These are phyloP conservation scores for Didymella sp. DNA, from an alignment of 2,329 filamentous ascomycete genomes.

Conservation along the genomic window DNA sequence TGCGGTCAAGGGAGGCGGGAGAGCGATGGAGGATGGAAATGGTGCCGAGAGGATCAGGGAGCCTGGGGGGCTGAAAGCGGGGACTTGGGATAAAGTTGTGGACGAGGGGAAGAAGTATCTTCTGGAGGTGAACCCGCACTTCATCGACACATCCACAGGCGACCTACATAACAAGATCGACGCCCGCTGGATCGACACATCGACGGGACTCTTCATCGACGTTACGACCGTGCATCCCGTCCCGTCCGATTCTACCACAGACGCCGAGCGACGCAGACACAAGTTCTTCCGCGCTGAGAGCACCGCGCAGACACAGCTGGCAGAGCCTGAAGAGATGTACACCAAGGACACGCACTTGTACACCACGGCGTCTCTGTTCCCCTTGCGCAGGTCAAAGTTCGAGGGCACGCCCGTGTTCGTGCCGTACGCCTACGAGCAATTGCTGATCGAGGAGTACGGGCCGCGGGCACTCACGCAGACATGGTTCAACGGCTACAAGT, in stretches of 20 bases:
- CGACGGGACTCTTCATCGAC: slow-evolving; percentile 67
- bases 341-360: slow-evolving; percentile 66
- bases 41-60: not conserved
- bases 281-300: slow-evolving; percentile 7
- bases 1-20: not conserved
- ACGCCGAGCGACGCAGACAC: not conserved
- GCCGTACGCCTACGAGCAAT: slow-evolving; percentile 62
- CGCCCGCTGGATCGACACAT: slow-evolving; percentile 66
- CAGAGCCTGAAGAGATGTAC: slow-evolving; percentile 27
- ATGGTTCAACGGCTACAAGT: slow-evolving; percentile 54
- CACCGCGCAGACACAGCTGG: not conserved
- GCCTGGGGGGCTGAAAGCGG: not conserved
- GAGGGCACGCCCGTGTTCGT: slow-evolving; percentile 62
- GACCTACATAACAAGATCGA: slow-evolving; percentile 65
- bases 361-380: slow-evolving; percentile 62
- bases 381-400: slow-evolving; percentile 62
- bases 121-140: slow-evolving; percentile 66
- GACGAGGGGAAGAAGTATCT: slow-evolving; percentile 54
- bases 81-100: slow-evolving; percentile 18
- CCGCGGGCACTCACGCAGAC: slow-evolving; percentile 56
- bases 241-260: slow-evolving; percentile 39
- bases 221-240: slow-evolving; percentile 62
- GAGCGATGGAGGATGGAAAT: not conserved
- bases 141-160: slow-evolving; percentile 51
- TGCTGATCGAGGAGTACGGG: slow-evolving; percentile 65